Evolutionary conservation across 305 asterid genomes (phyloP).

Genomic region (Fraxinus xanthoxyloides): DNA sequence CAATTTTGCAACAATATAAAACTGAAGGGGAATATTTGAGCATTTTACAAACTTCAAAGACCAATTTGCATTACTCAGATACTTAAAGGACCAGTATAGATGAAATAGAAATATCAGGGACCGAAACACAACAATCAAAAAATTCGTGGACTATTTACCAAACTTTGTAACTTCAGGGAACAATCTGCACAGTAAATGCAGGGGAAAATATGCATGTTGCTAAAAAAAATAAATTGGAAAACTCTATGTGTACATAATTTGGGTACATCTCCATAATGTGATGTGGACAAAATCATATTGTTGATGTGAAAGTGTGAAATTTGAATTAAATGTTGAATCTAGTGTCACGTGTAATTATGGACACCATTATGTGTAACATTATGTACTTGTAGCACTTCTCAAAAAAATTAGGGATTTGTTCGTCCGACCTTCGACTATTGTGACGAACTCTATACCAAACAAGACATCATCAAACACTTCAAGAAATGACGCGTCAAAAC

Average conservation of each 20-base stretch:
- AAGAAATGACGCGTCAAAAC: not conserved
- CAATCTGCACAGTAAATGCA: not conserved
- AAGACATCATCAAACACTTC: not conserved
- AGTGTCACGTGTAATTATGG: too few species aligned
- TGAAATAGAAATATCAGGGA: not conserved
- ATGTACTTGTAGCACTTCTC: too few species aligned
- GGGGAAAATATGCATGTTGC: not conserved
- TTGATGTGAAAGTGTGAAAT: too few species aligned
- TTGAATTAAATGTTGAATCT: too few species aligned
- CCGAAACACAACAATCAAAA: not conserved
- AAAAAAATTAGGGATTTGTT: not conserved
- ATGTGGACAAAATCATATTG: too few species aligned
- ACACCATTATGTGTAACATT: too few species aligned
- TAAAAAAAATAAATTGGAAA: too few species aligned
- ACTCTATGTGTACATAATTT: too few species aligned
- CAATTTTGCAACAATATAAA: not conserved
- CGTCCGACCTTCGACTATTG: not conserved
- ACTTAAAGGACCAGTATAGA: not conserved
- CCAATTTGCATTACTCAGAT: not conserved
- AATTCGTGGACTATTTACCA: not conserved
- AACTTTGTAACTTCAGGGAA: not conserved
- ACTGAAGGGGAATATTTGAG: not conserved
- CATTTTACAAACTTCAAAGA: not conserved
- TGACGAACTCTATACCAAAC: too few species aligned
- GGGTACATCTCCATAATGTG: too few species aligned